A percentile compares a stretch with the other conserved stretches of the same genome.
phyloP scores from a whole-genome alignment of 1,139 yeast genomes.

The Blastobotrys indianensis region DNA sequence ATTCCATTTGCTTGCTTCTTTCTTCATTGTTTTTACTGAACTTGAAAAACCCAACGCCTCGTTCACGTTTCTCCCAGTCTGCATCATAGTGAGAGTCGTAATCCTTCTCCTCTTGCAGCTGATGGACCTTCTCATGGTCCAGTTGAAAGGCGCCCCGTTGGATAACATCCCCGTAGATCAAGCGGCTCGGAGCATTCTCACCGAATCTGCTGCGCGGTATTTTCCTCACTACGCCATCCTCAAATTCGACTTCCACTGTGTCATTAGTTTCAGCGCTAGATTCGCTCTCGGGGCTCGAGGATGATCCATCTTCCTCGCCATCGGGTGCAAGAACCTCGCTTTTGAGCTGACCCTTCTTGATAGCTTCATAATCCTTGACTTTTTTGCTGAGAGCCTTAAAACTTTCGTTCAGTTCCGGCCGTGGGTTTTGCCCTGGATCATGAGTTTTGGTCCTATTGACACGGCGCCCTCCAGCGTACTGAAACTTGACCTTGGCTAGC shows the following conservation, averaged over 20 bases:
- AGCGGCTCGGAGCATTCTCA: not conserved
- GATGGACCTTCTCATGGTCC: constrained; percentile 16
- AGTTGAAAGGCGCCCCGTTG: constrained; percentile 29
- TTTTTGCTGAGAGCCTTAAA: constrained; percentile 17
- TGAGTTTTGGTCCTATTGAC: not conserved
- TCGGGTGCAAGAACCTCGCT: constrained; percentile 5
- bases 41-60: constrained; percentile 32
- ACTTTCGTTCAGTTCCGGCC: not conserved
- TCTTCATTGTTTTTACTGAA: constrained; percentile 24
- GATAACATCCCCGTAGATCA: constrained; percentile 25
- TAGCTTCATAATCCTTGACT: constrained; percentile 20
- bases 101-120: constrained; percentile 13
- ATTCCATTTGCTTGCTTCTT: constrained; percentile 26
- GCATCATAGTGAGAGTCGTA: constrained; percentile 28
- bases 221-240: constrained; percentile 31
- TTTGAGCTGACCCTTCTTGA: constrained; percentile 19
- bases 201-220: constrained; percentile 19
- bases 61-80: constrained; percentile 27
- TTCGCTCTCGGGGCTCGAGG: not conserved
- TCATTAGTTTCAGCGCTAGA: not conserved
- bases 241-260: constrained; percentile 30
- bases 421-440: constrained; percentile 2
- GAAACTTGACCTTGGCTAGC: constrained; percentile 15
- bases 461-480: not conserved
- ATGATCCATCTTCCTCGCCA: not conserved